Base-by-base conservation (phyloP, 495 filamentous ascomycete genomes). In the Lophiotrema nucula region DNA sequence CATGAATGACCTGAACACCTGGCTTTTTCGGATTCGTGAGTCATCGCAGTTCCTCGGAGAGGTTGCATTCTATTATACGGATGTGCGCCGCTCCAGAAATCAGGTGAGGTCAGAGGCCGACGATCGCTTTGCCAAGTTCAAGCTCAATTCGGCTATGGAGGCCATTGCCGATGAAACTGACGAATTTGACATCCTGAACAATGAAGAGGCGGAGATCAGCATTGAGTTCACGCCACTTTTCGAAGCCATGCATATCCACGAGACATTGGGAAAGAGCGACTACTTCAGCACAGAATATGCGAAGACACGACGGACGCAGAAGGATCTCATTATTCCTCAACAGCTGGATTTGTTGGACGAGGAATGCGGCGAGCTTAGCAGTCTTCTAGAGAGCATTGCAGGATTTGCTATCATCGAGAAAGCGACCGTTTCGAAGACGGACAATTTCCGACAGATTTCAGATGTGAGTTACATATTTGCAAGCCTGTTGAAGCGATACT, bases 381-480 rank as follows among this genome's bases (percentile, higher is more conserved):
- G 85, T 57, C 74, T 99, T 26, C 73, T 99, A 10, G 93, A 97
- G 72, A 85, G 89, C 55, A 93, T 97, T 74, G 87, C 92, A 21
- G 93, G 93, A 0, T 99, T 99, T 74, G 91, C 92, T 4, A 97
- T 99, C 56, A 85, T 99, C 41, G 93, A 99, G 69, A 89, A 87
- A 60, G 88, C 88, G 13, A 99, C 93, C 1, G 92, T 96, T 85
- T 87, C 83, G 65, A 88, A 88, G 60, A 86, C 85, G 1, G 86
- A 88, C 2, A 86, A 88, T 54, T 76, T 97, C 39, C 80, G 93
- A 47, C 89, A 90, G n/a, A 74, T 81, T 13, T 80, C 87, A 52
- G 93, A 97, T 78, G 92, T 95, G 22, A 44, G 55, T 51, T 23
- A 11, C 33, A 24, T 2, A 39, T 12, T 47, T 2, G 18, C 22